Percentiles rank a stretch among this genome's conserved stretches.
phyloP scores from a whole-genome alignment of 179 eudicot species.

The Sideroxylon spinosum region DNA sequence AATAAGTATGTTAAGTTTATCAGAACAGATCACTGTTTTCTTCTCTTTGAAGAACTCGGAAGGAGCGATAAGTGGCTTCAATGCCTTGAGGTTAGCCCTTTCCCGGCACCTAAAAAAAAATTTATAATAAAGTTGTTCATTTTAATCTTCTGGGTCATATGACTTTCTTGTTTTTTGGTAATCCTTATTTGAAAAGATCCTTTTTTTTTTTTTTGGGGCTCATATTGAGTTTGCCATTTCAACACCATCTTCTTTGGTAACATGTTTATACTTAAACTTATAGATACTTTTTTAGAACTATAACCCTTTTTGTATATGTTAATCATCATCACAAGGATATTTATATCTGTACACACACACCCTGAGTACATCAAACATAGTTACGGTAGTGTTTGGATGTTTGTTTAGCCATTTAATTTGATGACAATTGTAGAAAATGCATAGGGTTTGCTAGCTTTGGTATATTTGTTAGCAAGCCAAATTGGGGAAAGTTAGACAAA shows the following conservation, averaged over 20 bases:
- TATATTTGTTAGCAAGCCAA: not conserved
- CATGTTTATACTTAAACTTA: not conserved
- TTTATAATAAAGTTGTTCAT: not conserved
- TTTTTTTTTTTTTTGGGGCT: no score
- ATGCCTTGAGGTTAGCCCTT: conserved; percentile 79
- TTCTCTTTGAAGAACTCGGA: conserved; percentile 84
- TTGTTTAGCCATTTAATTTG: not conserved
- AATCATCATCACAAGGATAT: not conserved
- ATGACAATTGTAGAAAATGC: not conserved
- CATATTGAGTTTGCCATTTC: not conserved
- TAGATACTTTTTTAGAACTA: not conserved
- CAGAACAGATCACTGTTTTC: conserved; percentile 83
- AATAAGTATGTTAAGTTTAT: conserved; percentile 61
- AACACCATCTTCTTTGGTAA: not conserved
- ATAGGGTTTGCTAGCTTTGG: not conserved
- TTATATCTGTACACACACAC: no score
- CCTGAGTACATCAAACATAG: no score
- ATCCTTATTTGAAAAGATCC: not conserved
- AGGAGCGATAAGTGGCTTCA: conserved; percentile 80
- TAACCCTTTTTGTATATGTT: not conserved
- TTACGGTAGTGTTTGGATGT: not conserved
- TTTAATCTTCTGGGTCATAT: conserved; percentile 4
- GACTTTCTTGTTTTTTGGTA: not conserved
- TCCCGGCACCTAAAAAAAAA: not conserved
- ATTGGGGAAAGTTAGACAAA: not conserved